Percentiles rank a stretch among this genome's conserved stretches.
Conservation (phyloP, 495 filamentous ascomycete genomes). For the Xylaria palmicola region DNA sequence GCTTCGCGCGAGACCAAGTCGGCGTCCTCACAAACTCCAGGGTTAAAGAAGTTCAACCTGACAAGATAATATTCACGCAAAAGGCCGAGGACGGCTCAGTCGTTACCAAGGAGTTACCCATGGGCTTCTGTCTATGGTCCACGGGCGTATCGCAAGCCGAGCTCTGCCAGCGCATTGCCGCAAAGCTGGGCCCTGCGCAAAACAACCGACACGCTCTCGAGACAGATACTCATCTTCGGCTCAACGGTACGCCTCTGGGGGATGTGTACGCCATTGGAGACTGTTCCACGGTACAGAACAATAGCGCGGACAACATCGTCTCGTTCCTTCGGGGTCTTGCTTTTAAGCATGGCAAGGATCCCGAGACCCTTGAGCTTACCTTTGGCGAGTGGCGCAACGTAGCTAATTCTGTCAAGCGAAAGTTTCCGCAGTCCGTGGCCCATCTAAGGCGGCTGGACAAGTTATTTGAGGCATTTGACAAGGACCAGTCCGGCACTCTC, state of each 20-base stretch:
- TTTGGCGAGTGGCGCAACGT: conserved; percentile 87
- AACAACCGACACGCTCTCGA: conserved; percentile 90
- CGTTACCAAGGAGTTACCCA: conserved; percentile 88
- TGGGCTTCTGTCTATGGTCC: conserved; percentile 97
- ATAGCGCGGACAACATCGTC: conserved; percentile 81
- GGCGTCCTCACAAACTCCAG: conserved; percentile 88
- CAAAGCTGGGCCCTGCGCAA: conserved; percentile 69
- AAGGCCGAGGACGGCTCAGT: conserved; percentile 67
- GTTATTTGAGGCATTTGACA: conserved; percentile 89
- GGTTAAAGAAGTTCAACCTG: conserved; percentile 80
- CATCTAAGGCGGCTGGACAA: conserved; percentile 87
- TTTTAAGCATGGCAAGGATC: conserved; percentile 88
- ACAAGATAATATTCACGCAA: conserved; percentile 87
- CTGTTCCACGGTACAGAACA: conserved; percentile 95
- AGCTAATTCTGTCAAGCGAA: conserved; percentile 75
- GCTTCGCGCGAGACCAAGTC: conserved; percentile 86
- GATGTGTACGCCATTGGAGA: conserved; percentile 99
- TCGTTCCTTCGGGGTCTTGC: conserved; percentile 85
- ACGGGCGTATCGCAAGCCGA: conserved; percentile 90
- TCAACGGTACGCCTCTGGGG: conserved; percentile 87
- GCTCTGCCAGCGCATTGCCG: conserved; percentile 70
- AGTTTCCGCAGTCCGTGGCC: conserved; percentile 89
- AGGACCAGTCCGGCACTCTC: conserved; percentile 86
- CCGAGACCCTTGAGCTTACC: conserved; percentile 74
- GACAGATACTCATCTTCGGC: conserved; percentile 89